Conservation (phyloP, 2,329 filamentous ascomycete species). For the Pleurostoma richardsiae region DNA sequence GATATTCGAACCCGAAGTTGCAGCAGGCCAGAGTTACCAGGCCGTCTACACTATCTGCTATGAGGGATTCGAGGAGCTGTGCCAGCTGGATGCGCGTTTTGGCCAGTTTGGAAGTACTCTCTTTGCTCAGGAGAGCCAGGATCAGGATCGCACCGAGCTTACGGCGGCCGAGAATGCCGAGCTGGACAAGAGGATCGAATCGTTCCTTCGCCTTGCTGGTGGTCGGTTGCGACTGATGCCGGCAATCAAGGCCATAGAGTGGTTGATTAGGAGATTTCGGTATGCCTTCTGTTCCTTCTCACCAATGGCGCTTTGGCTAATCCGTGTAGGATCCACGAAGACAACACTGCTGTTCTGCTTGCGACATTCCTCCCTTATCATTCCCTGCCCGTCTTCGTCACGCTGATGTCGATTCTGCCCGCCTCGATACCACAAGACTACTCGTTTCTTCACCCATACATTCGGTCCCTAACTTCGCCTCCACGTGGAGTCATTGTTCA, state of each 20-base stretch:
- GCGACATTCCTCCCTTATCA: slow-evolving; percentile 93
- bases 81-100: slow-evolving; percentile 79
- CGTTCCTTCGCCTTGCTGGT: slow-evolving; percentile 76
- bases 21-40: slow-evolving; percentile 84
- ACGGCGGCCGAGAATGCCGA: slow-evolving; percentile 75
- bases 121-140: slow-evolving; percentile 91
- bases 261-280: slow-evolving; percentile 88
- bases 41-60: slow-evolving; percentile 81
- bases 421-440: slow-evolving; percentile 68
- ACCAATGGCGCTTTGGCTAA: slow-evolving; percentile 6
- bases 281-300: slow-evolving; percentile 27
- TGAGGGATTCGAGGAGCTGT: slow-evolving; percentile 88
- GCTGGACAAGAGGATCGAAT: slow-evolving; percentile 70
- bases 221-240: slow-evolving; percentile 77
- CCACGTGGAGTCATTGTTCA: slow-evolving; percentile 80
- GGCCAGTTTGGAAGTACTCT: slow-evolving; percentile 67
- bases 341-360: slow-evolving; percentile 74
- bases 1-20: slow-evolving; percentile 83
- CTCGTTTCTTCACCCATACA: slow-evolving; percentile 82
- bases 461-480: slow-evolving; percentile 68
- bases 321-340: slow-evolving; percentile 71
- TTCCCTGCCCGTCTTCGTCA: slow-evolving; percentile 76
- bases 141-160: slow-evolving; percentile 82
- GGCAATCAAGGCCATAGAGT: slow-evolving; percentile 87
- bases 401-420: slow-evolving; percentile 82